phyloP scores from a whole-genome alignment of 257 asterid genomes.

The Scutellaria minor region DNA sequence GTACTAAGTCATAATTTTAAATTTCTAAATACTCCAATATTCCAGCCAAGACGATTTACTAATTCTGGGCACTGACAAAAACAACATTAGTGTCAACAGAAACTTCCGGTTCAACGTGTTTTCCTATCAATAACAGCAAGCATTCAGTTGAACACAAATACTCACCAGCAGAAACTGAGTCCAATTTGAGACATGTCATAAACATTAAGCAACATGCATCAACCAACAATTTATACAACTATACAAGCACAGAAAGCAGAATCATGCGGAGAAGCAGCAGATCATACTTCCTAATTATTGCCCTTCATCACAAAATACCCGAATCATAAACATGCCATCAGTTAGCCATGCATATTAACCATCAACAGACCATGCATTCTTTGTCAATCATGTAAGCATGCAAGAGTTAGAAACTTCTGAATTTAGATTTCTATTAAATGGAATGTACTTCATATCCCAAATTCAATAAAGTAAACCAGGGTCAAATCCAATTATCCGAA shows the following conservation, averaged over 20 bases:
- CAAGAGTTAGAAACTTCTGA: constrained; percentile 11
- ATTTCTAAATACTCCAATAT: not conserved
- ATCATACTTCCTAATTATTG: constrained; percentile 22
- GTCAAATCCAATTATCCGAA: constrained; percentile 53
- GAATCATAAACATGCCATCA: constrained; percentile 18
- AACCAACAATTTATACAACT: not conserved
- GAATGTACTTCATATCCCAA: constrained; percentile 17
- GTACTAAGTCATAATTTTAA: not conserved
- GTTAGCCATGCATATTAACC: constrained; percentile 24
- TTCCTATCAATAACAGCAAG: constrained; percentile 11
- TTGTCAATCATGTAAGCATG: constrained; percentile 29
- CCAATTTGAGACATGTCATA: constrained; percentile 21
- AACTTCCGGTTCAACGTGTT: not conserved
- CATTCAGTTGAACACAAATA: not conserved
- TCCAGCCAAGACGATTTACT: not conserved
- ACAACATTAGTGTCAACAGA: constrained; percentile 7
- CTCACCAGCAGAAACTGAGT: not conserved
- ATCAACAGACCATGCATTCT: constrained; percentile 11
- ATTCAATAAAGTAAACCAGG: constrained; percentile 2
- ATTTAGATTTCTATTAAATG: not conserved
- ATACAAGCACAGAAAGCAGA: constrained; percentile 20
- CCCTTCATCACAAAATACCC: constrained; percentile 13
- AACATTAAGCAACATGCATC: constrained; percentile 1
- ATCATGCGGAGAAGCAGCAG: constrained; percentile 13
- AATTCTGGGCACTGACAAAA: not conserved